Base-by-base conservation (phyloP, 495 filamentous ascomycete species). In the Penicillium riverlandense region DNA sequence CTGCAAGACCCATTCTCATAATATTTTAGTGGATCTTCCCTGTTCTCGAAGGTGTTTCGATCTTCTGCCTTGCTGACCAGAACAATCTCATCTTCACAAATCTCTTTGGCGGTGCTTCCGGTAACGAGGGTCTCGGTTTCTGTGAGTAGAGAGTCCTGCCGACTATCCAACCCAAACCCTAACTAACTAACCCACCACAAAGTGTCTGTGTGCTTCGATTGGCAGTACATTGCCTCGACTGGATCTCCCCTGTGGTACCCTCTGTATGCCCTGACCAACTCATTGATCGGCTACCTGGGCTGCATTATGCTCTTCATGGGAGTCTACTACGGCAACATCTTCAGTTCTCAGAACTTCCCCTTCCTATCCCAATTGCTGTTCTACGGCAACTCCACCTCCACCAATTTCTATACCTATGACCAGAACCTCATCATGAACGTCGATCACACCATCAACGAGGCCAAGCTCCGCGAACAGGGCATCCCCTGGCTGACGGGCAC, bases 51-150 rank as follows among this genome's bases (percentile, higher is more conserved):
- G 71, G 71, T 7, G 53, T 79, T 29, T 70, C 65, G 7, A 67
- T 79, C 15, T 74, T 75, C 47, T 78, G 75, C 42, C 58, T 79
- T 2, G 75, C 44, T 2, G 38, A 48, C 13, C 44, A 49, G 30
- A 41, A 41, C 47, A 65, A 65, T 41, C 37, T 52, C 33, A 33
- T 54, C 30, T 47, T 78, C n/a, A 77, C 77, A 38, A 76, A 74
- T 7, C 44, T 78, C 10, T 78, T 78, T 39, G 75, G 75, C 6
- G 75, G 75, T 1, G 57, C 75, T 5, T 47, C 54, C 11, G 73
- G 74, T 1, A 77, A 79, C 47, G 74, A 56, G 40, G 62, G 62
- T 28, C 35, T 66, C 12, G 73, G 73, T 0, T 47, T 74, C 27
- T 40, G 32, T 22, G 4, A 22, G 22, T 22, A 6, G 22, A 22